Percentiles rank a stretch among this genome's conserved stretches.
Conservation (phyloP, 2,329 filamentous ascomycete species). For the Scytalidium lignicola region DNA sequence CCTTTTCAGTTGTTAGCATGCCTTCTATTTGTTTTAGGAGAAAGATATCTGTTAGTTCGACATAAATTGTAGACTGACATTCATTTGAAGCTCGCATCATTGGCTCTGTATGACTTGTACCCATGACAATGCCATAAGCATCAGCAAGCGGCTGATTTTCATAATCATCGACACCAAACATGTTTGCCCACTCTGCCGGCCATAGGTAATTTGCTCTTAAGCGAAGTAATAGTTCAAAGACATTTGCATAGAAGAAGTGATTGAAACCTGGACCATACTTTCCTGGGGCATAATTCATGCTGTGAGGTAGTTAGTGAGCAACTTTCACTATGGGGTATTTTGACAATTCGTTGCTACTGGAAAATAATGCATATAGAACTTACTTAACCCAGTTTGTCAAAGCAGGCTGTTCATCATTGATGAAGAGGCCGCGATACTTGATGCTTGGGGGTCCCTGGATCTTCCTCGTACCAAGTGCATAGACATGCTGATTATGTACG, state of each 20-base stretch:
- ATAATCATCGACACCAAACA: constrained; percentile 68
- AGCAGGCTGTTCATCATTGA: constrained; percentile 57
- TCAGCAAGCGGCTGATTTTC: constrained; percentile 65
- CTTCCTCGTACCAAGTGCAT: constrained; percentile 38
- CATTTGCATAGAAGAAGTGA: constrained; percentile 60
- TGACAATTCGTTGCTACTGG: too few relatives aligned
- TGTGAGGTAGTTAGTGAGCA: constrained; percentile 14
- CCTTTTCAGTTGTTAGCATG: neutral
- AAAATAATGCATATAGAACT: too few relatives aligned
- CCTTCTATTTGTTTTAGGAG: neutral
- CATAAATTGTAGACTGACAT: constrained; percentile 36
- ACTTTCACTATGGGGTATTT: too few relatives aligned
- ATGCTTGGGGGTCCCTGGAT: constrained; percentile 46
- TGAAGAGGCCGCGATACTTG: constrained; percentile 54
- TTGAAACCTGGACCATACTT: constrained; percentile 42
- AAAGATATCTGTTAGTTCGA: too few relatives aligned
- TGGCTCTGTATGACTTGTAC: constrained; percentile 67
- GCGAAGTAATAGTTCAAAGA: constrained; percentile 67
- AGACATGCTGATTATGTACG: constrained; percentile 38
- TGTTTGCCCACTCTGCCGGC: constrained; percentile 66
- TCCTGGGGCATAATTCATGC: constrained; percentile 38
- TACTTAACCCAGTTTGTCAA: constrained; percentile 57
- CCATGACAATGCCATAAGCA: constrained; percentile 69
- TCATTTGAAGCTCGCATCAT: constrained; percentile 59
- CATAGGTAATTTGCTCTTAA: constrained; percentile 70